These are phyloP conservation scores for Halocafeteria seosinensis DNA, from an alignment of 108 stramenopile species.

Conservation along the genomic window DNA sequence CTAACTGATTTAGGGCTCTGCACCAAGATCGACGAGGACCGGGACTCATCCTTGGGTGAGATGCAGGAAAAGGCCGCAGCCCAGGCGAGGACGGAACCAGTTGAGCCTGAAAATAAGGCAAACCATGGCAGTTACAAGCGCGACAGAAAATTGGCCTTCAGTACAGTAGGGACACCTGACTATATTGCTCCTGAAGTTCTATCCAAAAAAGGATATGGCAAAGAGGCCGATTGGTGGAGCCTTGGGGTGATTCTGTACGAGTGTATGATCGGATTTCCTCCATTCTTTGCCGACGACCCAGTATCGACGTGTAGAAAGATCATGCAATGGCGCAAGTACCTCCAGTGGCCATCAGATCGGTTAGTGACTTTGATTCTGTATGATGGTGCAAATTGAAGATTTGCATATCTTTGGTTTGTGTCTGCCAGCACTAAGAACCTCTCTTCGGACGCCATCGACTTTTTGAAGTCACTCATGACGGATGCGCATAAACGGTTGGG, in stretches of 20 bases:
- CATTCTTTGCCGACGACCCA: slow-evolving; percentile 96
- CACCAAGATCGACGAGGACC: slow-evolving; percentile 71
- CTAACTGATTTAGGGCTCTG: slow-evolving; percentile 96
- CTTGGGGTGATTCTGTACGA: slow-evolving; percentile 99
- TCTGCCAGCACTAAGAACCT: background rate
- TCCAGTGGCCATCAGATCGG: slow-evolving; percentile 33
- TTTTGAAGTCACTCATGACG: slow-evolving; percentile 25
- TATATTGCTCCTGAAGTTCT: slow-evolving; percentile 99
- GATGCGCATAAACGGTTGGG: slow-evolving; percentile 30
- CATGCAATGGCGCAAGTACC: slow-evolving; percentile 32
- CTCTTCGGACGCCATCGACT: slow-evolving; percentile 11
- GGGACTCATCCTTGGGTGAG: background rate
- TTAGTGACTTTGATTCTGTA: no score
- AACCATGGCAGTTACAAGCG: background rate
- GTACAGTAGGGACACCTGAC: slow-evolving; percentile 96
- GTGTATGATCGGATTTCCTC: slow-evolving; percentile 97
- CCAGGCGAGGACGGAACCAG: background rate
- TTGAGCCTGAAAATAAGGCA: slow-evolving; percentile 13
- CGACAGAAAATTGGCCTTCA: slow-evolving; percentile 71
- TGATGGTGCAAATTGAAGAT: no score
- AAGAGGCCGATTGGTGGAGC: slow-evolving; percentile 97
- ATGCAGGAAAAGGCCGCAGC: background rate
- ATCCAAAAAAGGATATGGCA: slow-evolving; percentile 77
- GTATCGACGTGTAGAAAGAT: slow-evolving; percentile 87
- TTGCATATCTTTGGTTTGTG: no score